Percentiles rank a stretch among this genome's conserved stretches.
These are phyloP conservation scores for Chloromonas sp. DNA, from an alignment of 163 green algal species.

Conservation along the genomic window DNA sequence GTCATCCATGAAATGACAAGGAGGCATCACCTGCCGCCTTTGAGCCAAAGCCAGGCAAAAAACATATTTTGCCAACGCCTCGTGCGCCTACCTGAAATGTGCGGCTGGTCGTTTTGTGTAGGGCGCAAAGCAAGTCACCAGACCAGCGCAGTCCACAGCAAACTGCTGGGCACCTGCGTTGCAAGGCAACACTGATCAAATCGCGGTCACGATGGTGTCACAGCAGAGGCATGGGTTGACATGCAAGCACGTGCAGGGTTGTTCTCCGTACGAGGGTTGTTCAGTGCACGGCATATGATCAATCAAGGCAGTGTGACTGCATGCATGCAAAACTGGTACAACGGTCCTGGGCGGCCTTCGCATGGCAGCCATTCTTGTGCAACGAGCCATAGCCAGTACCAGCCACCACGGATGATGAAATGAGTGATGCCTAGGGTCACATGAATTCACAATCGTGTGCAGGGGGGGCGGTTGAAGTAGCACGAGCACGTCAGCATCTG, in stretches of 20 bases:
- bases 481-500: neutral
- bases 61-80: no score
- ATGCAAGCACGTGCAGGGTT: neutral
- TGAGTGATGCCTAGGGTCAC: neutral
- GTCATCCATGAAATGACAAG: no score
- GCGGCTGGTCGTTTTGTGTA: slow-evolving; percentile 50
- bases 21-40: neutral
- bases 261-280: neutral
- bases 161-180: slow-evolving; percentile 26
- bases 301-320: neutral
- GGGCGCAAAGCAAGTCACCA: slow-evolving; percentile 44
- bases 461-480: neutral
- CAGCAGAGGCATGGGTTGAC: neutral
- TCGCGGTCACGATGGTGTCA: neutral
- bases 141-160: slow-evolving; percentile 28
- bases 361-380: neutral
- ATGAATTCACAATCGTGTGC: neutral
- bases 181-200: neutral
- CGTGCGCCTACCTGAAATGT: slow-evolving; percentile 41
- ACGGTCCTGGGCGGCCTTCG: neutral
- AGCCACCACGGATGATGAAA: neutral
- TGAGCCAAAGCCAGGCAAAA: neutral
- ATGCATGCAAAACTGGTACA: neutral
- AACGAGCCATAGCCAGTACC: neutral
- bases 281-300: neutral